phyloP scores from a whole-genome alignment of 306 rosid genomes.

The Dryas drummondii region DNA sequence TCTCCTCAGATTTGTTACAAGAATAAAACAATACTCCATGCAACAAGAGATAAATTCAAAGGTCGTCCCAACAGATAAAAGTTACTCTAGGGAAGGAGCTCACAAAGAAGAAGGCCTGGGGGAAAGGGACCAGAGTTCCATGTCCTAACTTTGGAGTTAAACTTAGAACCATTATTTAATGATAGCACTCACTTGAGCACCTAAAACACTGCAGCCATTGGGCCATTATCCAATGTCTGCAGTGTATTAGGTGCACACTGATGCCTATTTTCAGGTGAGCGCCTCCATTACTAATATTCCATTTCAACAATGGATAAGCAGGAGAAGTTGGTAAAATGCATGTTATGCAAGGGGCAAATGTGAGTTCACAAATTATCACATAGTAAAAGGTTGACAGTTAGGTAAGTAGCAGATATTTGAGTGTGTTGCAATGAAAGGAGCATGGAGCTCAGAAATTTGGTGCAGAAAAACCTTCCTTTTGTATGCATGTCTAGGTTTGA shows the following conservation, averaged over 20 bases:
- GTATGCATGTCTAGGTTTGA: background rate
- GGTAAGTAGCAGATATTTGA: background rate
- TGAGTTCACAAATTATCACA: background rate
- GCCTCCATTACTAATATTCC: background rate
- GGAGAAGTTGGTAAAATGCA: background rate
- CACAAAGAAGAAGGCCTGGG: background rate
- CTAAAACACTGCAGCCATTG: background rate
- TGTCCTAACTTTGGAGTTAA: background rate
- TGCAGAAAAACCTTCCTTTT: background rate
- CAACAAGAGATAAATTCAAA: conserved; percentile 3
- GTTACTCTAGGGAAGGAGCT: background rate
- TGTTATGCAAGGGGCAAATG: background rate
- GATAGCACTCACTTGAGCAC: background rate
- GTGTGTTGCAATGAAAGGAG: background rate
- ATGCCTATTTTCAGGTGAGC: background rate
- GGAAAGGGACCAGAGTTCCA: background rate
- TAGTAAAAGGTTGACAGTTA: background rate
- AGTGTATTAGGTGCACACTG: background rate
- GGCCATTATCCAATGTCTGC: background rate
- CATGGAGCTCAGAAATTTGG: background rate
- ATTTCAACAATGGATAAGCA: background rate
- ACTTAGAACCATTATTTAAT: background rate
- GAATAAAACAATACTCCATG: background rate
- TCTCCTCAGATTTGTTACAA: background rate
- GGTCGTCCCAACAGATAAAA: background rate